phyloP scores from a whole-genome alignment of 2,329 filamentous ascomycete species.

The Arachnomyces sp. region DNA sequence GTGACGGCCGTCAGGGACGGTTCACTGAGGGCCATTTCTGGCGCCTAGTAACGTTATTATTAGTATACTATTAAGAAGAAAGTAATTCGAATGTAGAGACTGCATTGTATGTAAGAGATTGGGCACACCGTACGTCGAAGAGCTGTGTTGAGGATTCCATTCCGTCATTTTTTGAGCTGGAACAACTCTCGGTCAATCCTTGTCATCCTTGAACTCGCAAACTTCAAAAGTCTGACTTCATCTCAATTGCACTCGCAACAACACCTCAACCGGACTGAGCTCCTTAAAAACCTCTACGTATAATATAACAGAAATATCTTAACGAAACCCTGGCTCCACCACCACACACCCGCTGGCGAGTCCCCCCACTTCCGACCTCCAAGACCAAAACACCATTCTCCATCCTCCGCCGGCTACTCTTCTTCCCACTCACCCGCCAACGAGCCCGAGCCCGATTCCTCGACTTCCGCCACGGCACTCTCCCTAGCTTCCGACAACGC shows the following conservation, averaged over 20 bases:
- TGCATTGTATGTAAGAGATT: no score
- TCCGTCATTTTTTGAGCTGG: no score
- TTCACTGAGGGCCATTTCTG: no score
- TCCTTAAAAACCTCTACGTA: neutral
- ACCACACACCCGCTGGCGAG: conserved; percentile 1
- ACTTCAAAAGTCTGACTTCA: neutral
- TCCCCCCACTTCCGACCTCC: neutral
- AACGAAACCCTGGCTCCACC: conserved; percentile 21
- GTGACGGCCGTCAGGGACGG: no score
- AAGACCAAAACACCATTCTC: conserved; percentile 16
- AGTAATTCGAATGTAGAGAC: no score
- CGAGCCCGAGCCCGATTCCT: conserved; percentile 59
- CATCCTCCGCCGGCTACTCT: conserved; percentile 51
- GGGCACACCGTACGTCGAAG: no score
- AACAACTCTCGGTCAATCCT: conserved; percentile 9
- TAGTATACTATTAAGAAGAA: no score
- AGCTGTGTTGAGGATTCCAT: no score
- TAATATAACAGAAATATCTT: neutral
- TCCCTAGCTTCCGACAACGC: conserved; percentile 61
- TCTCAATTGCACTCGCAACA: no score
- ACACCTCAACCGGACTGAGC: no score
- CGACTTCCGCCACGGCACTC: conserved; percentile 63
- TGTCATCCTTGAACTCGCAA: no score
- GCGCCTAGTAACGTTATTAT: no score
- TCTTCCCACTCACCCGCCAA: conserved; percentile 59